These are phyloP conservation scores for Cynanchum wilfordii DNA, from an alignment of 257 asterid species.

Conservation along the genomic window DNA sequence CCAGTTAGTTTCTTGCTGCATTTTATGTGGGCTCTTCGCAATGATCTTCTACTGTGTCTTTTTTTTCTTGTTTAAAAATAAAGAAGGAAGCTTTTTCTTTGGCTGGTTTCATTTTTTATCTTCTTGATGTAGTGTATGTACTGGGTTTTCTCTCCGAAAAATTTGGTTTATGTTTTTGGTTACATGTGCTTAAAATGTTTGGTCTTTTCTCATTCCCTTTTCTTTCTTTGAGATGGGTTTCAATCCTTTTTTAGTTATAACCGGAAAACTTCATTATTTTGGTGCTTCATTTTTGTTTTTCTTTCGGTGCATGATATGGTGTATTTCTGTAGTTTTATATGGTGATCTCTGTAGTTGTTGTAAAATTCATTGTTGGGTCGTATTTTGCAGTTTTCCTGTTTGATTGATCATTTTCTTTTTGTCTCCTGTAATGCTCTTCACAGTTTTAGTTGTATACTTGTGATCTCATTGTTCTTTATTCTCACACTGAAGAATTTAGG, in stretches of 20 bases:
- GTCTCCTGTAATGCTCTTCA: not conserved
- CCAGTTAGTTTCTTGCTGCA: not conserved
- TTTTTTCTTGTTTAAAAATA: not conserved
- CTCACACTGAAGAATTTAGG: conserved; percentile 21
- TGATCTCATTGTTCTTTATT: conserved; percentile 2
- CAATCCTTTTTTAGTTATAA: not conserved
- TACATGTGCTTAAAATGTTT: not conserved
- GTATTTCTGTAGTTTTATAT: not conserved
- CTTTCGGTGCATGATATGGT: not conserved
- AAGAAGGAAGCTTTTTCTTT: not conserved
- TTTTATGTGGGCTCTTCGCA: not conserved
- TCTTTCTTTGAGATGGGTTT: not conserved
- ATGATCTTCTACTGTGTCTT: not conserved
- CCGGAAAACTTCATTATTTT: conserved; percentile 2
- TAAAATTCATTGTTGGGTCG: not conserved
- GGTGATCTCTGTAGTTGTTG: not conserved
- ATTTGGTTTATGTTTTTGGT: not conserved
- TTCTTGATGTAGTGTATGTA: not conserved
- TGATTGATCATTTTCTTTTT: not conserved
- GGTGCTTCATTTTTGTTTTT: not conserved
- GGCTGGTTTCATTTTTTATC: not conserved
- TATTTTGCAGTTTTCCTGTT: not conserved
- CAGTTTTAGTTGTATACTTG: conserved; percentile 13
- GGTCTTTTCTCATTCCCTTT: not conserved
- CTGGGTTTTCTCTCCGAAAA: not conserved